Conservation (phyloP, 2,329 filamentous ascomycete genomes). For the Fusarium paranaense region DNA sequence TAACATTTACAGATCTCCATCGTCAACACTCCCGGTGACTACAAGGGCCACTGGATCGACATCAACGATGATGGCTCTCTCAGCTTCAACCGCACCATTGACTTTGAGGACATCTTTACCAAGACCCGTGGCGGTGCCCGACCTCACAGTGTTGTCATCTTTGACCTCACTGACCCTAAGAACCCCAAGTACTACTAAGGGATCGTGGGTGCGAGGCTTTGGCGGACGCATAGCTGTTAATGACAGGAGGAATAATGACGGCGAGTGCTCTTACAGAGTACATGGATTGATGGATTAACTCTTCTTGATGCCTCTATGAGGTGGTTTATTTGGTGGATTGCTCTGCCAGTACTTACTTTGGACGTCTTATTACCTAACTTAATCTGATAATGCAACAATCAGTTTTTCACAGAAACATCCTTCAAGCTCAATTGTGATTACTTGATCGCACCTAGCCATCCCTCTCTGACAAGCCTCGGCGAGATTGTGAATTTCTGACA, state of each 20-base stretch:
- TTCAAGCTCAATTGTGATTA: background rate
- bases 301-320: conserved; percentile 6
- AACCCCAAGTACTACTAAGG: conserved; percentile 62
- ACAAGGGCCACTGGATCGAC: conserved; percentile 72
- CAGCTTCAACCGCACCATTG: conserved; percentile 69
- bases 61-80: conserved; percentile 65
- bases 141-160: conserved; percentile 68
- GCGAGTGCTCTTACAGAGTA: background rate
- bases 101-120: conserved; percentile 65
- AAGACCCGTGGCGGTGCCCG: conserved; percentile 65
- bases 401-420: background rate
- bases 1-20: conserved; percentile 59
- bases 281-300: background rate
- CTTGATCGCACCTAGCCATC: background rate
- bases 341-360: background rate
- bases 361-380: background rate
- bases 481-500: background rate
- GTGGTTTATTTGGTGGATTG: background rate
- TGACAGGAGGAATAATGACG: background rate
- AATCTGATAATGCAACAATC: background rate
- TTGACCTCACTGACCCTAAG: conserved; percentile 65
- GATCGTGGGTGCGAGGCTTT: background rate
- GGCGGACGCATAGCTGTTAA: background rate
- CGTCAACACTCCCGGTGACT: conserved; percentile 71
- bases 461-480: background rate